Evolutionary conservation across 1,284 basidiomycete genomes (phyloP).

Genomic region (Leccinum pachyderme): DNA sequence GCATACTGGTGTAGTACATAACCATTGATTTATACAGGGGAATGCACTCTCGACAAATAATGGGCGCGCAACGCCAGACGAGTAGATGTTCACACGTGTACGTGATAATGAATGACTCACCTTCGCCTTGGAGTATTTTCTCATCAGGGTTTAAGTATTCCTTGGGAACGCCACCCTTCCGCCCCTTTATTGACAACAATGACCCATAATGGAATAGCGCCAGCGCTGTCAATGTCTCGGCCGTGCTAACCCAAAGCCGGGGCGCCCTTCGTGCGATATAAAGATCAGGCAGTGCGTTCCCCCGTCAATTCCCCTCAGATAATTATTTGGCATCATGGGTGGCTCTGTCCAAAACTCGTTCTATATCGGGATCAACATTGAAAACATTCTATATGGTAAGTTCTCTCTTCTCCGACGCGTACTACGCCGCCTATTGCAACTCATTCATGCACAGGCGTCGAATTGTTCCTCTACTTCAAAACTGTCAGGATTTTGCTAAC

Average conservation of each 20-base stretch:
- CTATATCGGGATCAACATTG: conserved; percentile 21
- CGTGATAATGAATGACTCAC: background rate
- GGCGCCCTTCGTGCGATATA: background rate
- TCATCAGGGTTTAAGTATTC: background rate
- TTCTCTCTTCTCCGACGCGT: background rate
- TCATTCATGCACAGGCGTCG: conserved; percentile 14
- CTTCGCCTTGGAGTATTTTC: background rate
- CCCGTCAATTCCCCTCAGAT: background rate
- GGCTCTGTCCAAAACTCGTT: conserved; percentile 15
- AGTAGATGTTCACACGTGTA: background rate
- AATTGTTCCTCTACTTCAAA: conserved; percentile 23
- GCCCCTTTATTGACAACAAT: background rate
- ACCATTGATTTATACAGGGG: background rate
- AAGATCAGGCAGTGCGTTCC: background rate
- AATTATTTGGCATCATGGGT: background rate
- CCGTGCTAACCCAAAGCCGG: background rate
- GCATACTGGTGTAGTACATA: background rate
- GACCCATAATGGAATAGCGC: background rate
- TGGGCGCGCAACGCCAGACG: background rate
- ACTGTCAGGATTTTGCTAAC: conserved; percentile 18
- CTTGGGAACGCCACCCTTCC: background rate
- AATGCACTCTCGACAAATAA: background rate
- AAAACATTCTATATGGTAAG: conserved; percentile 29
- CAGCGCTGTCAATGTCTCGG: background rate
- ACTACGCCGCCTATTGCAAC: background rate